These are phyloP conservation scores for Stenogyne calaminthoides DNA, from an alignment of 305 asterid genomes.

Conservation along the genomic window DNA sequence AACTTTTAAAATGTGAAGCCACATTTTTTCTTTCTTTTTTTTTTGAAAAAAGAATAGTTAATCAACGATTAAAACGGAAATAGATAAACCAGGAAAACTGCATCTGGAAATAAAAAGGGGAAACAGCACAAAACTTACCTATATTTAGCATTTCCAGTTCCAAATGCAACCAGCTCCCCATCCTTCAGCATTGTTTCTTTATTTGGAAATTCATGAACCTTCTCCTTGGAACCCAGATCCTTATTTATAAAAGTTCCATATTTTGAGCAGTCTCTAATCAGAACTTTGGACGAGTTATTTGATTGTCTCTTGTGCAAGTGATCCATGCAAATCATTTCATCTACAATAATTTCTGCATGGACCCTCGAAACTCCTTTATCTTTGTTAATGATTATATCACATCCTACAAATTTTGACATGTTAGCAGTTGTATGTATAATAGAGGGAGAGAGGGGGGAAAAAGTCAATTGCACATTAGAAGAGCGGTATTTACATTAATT, in stretches of 20 bases:
- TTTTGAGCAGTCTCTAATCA: slow-evolving; percentile 85
- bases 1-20: slow-evolving; percentile 18
- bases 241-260: slow-evolving; percentile 79
- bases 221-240: slow-evolving; percentile 53
- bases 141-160: slow-evolving; percentile 87
- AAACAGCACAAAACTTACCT: slow-evolving; percentile 50
- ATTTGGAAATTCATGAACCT: slow-evolving; percentile 75
- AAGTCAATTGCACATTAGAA: not conserved
- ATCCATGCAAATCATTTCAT: slow-evolving; percentile 77
- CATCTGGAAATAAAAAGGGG: slow-evolving; percentile 8
- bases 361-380: slow-evolving; percentile 97
- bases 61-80: slow-evolving; percentile 4
- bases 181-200: slow-evolving; percentile 66
- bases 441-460: not conserved
- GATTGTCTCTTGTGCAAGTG: slow-evolving; percentile 44
- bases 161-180: slow-evolving; percentile 85
- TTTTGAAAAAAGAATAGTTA: slow-evolving; percentile 4
- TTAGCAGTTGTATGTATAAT: slow-evolving; percentile 2
- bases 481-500: not conserved
- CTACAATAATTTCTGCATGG: slow-evolving; percentile 88
- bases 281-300: slow-evolving; percentile 55
- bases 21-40: not conserved
- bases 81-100: slow-evolving; percentile 17
- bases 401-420: slow-evolving; percentile 52
- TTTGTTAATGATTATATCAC: slow-evolving; percentile 77